These are phyloP conservation scores for Phyllosticta ampelicida DNA, from an alignment of 2,329 filamentous ascomycete genomes.

Conservation along the genomic window DNA sequence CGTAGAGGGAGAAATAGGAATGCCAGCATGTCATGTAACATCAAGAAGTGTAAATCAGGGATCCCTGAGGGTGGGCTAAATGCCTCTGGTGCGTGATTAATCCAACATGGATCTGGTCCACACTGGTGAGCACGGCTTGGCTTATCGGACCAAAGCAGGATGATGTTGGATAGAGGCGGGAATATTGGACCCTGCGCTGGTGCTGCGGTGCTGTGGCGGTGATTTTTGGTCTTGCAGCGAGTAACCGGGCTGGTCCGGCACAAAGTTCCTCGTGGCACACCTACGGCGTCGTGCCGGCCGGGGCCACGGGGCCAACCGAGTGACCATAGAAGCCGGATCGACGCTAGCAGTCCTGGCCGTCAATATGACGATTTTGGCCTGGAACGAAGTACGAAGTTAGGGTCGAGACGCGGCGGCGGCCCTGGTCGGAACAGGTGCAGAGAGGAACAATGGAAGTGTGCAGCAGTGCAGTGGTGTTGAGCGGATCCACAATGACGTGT, in stretches of 20 bases:
- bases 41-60: background rate
- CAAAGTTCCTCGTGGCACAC: background rate
- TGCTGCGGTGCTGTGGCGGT: background rate
- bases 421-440: background rate
- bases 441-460: background rate
- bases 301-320: background rate
- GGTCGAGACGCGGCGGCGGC: background rate
- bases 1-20: background rate
- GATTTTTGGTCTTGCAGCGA: background rate
- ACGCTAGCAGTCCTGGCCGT: background rate
- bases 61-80: constrained; percentile 8
- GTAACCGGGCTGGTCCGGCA: background rate
- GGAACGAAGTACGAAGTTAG: background rate
- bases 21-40: constrained; percentile 1
- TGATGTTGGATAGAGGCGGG: background rate
- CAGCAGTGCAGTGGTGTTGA: constrained; percentile 3
- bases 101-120: constrained; percentile 5
- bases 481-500: constrained; percentile 8
- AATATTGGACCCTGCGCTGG: background rate
- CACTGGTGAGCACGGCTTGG: background rate
- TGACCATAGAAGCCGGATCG: background rate
- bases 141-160: constrained; percentile 3
- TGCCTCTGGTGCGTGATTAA: constrained; percentile 11
- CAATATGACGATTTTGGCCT: background rate
- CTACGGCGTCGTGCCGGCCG: background rate